Conservation (phyloP, 1,284 basidiomycete species). For the Cystobasidiaceae sp. region DNA sequence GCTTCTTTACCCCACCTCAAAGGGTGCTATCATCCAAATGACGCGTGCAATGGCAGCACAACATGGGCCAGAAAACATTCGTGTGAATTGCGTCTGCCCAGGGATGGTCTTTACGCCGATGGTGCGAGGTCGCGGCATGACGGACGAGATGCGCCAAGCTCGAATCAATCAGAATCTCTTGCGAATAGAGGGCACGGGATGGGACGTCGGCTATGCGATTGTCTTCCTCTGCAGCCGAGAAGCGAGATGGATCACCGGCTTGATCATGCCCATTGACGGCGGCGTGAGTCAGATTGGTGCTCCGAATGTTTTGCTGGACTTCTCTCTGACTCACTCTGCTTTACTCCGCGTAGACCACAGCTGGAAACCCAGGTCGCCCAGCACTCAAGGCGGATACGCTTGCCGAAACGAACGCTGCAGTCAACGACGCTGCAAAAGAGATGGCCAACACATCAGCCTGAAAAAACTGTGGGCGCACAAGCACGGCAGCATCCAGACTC, state of each 20-base stretch:
- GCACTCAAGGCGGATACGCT: not conserved
- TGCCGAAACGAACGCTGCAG: not conserved
- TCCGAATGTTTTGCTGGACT: no score
- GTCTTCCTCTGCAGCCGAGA: not conserved
- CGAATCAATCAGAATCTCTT: constrained; percentile 3
- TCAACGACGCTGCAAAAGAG: no score
- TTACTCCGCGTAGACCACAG: not conserved
- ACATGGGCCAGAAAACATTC: not conserved
- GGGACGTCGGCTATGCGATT: constrained; percentile 4
- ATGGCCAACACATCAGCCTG: no score
- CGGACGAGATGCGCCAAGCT: constrained; percentile 5
- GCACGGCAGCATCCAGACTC: no score
- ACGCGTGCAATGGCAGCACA: constrained; percentile 1
- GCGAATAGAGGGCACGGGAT: not conserved
- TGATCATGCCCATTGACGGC: constrained; percentile 1
- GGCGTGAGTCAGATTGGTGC: not conserved
- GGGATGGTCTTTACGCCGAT: constrained; percentile 5
- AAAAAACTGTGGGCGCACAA: no score
- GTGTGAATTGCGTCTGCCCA: not conserved
- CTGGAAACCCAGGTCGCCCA: not conserved
- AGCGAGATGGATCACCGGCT: constrained; percentile 5
- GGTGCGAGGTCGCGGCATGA: constrained; percentile 4
- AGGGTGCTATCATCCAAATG: constrained; percentile 6
- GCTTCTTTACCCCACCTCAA: not conserved
- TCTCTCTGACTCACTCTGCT: not conserved